These are phyloP conservation scores for Cytospora paraplurivora DNA, from an alignment of 2,329 filamentous ascomycete species.

Conservation along the genomic window DNA sequence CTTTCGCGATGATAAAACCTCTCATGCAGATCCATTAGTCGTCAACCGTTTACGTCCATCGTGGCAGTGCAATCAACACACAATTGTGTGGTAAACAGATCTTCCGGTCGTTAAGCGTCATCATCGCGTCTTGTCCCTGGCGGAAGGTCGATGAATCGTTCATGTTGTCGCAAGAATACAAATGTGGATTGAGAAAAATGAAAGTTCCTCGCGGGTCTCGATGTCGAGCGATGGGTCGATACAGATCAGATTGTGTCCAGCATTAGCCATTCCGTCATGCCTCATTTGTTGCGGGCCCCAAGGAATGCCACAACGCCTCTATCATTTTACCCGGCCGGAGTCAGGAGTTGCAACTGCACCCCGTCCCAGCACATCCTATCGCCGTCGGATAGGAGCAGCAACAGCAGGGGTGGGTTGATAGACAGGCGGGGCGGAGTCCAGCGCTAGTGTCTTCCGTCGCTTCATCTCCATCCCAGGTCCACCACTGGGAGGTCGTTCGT, in stretches of 20 bases:
- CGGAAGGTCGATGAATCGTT: constrained; percentile 27
- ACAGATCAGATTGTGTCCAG: constrained; percentile 20
- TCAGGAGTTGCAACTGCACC: constrained; percentile 17
- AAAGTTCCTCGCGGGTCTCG: constrained; percentile 11
- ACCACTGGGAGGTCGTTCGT: constrained; percentile 39
- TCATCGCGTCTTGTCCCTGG: constrained; percentile 29
- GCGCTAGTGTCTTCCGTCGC: constrained; percentile 39
- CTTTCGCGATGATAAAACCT: constrained; percentile 30
- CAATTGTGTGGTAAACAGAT: constrained; percentile 16
- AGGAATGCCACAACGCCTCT: constrained; percentile 29
- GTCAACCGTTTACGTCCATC: constrained; percentile 65
- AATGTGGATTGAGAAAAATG: constrained; percentile 19
- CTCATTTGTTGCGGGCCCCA: constrained; percentile 18
- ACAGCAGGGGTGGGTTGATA: constrained; percentile 37
- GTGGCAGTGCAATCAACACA: constrained; percentile 29
- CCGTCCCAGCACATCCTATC: constrained; percentile 8
- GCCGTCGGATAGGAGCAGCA: constrained; percentile 30
- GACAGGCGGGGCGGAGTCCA: constrained; percentile 39
- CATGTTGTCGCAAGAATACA: constrained; percentile 30
- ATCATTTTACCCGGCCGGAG: constrained; percentile 19
- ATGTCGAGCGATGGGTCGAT: constrained; percentile 14
- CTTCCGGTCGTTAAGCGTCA: constrained; percentile 30
- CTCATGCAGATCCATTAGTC: constrained; percentile 43
- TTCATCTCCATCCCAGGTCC: constrained; percentile 38
- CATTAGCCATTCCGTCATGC: constrained; percentile 27